Percentiles rank a stretch among this genome's conserved stretches.
phyloP scores from a whole-genome alignment of 805 yeast genomes.

The Clavispora carvajalis region DNA sequence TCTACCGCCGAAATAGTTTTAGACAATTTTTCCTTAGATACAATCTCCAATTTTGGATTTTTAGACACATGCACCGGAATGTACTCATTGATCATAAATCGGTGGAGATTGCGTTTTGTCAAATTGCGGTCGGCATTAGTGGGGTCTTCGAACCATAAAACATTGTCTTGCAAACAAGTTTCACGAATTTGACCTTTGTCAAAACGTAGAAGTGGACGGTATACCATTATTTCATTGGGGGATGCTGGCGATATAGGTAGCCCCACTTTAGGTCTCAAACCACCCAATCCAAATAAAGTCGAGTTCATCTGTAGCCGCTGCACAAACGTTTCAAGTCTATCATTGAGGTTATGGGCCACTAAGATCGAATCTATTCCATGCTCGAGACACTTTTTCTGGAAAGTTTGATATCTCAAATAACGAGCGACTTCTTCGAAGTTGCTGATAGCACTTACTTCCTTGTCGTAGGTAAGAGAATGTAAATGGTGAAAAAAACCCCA shows the following conservation, averaged over 20 bases:
- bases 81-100: slow-evolving; percentile 31
- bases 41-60: slow-evolving; percentile 3
- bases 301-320: slow-evolving; percentile 44
- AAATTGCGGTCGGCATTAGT: slow-evolving; percentile 52
- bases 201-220: slow-evolving; percentile 50
- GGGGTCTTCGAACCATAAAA: slow-evolving; percentile 67
- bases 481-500: slow-evolving; percentile 36
- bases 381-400: slow-evolving; percentile 37
- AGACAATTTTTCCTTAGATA: slow-evolving; percentile 8
- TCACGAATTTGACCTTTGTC: slow-evolving; percentile 41
- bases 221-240: slow-evolving; percentile 19
- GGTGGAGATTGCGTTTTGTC: slow-evolving; percentile 54
- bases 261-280: slow-evolving; percentile 36
- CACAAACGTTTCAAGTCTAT: slow-evolving; percentile 66
- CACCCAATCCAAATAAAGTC: slow-evolving; percentile 50
- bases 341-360: slow-evolving; percentile 67
- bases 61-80: slow-evolving; percentile 15
- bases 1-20: slow-evolving; percentile 8
- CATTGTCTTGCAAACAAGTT: slow-evolving; percentile 35
- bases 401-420: slow-evolving; percentile 40
- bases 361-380: slow-evolving; percentile 34
- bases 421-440: slow-evolving; percentile 62
- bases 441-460: slow-evolving; percentile 25
- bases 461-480: slow-evolving; percentile 18
- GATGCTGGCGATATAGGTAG: slow-evolving; percentile 22